These are phyloP conservation scores for Corymbia citriodora DNA, from an alignment of 441 rosid genomes.

Conservation along the genomic window DNA sequence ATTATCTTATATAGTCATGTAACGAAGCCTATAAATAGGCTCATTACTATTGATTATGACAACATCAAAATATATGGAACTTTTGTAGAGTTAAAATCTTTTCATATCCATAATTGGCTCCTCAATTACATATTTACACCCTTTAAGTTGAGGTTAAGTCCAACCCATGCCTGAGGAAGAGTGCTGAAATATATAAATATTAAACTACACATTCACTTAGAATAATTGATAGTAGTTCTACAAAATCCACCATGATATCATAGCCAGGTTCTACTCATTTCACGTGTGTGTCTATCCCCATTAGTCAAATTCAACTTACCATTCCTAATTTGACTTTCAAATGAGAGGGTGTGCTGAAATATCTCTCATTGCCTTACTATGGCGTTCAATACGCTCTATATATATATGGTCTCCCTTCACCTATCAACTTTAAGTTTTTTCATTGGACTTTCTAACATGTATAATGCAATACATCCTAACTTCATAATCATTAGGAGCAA, in stretches of 20 bases:
- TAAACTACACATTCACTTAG: not conserved
- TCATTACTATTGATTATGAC: not conserved
- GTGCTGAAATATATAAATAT: not conserved
- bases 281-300: not conserved
- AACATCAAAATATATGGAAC: not conserved
- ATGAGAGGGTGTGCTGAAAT: not conserved
- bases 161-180: not conserved
- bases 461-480: not conserved
- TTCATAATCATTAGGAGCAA: not conserved
- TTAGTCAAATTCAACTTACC: not conserved
- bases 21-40: not conserved
- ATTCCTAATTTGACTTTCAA: not conserved
- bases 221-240: not conserved
- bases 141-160: not conserved
- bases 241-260: not conserved
- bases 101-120: not conserved
- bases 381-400: not conserved
- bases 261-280: not conserved
- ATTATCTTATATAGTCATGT: not conserved
- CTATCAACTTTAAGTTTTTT: not conserved
- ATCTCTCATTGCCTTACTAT: not conserved
- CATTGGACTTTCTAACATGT: not conserved
- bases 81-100: not conserved
- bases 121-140: not conserved
- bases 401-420: not conserved